phyloP scores from a whole-genome alignment of 257 asterid genomes.

The Solanum virginianum region DNA sequence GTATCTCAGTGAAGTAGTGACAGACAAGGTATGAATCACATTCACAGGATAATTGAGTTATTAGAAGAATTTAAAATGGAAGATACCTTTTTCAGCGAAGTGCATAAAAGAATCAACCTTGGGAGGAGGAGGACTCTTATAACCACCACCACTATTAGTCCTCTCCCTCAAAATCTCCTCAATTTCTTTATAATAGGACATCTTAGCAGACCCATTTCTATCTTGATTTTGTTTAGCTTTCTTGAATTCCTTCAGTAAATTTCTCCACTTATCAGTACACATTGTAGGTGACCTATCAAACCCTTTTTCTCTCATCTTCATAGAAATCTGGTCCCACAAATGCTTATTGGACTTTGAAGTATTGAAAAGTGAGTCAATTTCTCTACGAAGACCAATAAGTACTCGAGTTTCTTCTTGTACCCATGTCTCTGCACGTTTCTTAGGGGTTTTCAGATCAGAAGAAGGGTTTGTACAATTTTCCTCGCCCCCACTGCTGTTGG shows the following conservation, averaged over 20 bases:
- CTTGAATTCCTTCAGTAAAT: slow-evolving; percentile 76
- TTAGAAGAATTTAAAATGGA: not conserved
- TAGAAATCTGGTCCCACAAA: slow-evolving; percentile 75
- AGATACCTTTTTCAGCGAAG: slow-evolving; percentile 65
- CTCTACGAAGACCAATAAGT: slow-evolving; percentile 57
- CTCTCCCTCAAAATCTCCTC: slow-evolving; percentile 63
- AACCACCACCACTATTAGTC: slow-evolving; percentile 27
- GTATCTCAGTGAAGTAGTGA: not conserved
- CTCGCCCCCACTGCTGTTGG: slow-evolving; percentile 22
- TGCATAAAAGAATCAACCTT: slow-evolving; percentile 75
- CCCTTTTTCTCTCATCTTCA: slow-evolving; percentile 86
- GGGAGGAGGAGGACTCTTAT: slow-evolving; percentile 32
- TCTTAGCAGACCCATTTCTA: slow-evolving; percentile 41
- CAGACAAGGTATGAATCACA: not conserved
- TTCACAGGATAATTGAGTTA: not conserved
- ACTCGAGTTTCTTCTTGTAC: slow-evolving; percentile 66
- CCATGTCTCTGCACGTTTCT: slow-evolving; percentile 93
- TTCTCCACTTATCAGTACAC: slow-evolving; percentile 97
- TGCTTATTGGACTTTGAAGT: slow-evolving; percentile 80
- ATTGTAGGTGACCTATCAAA: slow-evolving; percentile 84
- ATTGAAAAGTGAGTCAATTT: slow-evolving; percentile 60
- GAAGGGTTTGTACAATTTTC: slow-evolving; percentile 24
- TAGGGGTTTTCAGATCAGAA: slow-evolving; percentile 22
- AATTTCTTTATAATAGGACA: slow-evolving; percentile 59
- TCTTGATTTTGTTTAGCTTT: slow-evolving; percentile 58